Evolutionary conservation across 2,329 filamentous ascomycete species (phyloP).

Genomic region (Boeremia exigua): DNA sequence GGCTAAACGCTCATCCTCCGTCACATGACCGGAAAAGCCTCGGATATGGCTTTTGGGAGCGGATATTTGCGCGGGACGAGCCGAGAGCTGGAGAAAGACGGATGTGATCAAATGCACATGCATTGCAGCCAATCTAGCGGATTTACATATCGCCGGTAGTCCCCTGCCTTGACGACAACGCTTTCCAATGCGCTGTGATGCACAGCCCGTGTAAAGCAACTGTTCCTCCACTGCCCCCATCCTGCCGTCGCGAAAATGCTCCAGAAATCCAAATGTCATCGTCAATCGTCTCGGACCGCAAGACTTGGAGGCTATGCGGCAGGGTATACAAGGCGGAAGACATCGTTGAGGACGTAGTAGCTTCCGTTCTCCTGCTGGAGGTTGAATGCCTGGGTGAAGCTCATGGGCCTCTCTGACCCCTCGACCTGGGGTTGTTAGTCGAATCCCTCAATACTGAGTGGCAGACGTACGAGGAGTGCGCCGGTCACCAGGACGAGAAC

Average conservation of each 20-base stretch:
- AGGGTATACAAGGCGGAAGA: slow-evolving; percentile 87
- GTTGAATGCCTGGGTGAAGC: slow-evolving; percentile 89
- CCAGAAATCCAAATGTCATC: slow-evolving; percentile 18
- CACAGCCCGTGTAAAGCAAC: slow-evolving; percentile 10
- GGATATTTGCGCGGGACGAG: slow-evolving; percentile 10
- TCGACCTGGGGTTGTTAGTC: slow-evolving; percentile 66
- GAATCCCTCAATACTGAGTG: background rate
- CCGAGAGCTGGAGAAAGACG: slow-evolving; percentile 5
- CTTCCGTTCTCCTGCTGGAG: slow-evolving; percentile 74
- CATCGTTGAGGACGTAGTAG: slow-evolving; percentile 87
- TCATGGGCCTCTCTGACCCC: slow-evolving; percentile 84
- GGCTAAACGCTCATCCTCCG: slow-evolving; percentile 20
- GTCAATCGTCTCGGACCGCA: slow-evolving; percentile 10
- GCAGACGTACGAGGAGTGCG: slow-evolving; percentile 72
- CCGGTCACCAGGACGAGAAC: slow-evolving; percentile 91
- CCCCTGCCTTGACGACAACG: background rate
- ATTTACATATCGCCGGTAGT: slow-evolving; percentile 8
- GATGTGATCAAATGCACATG: slow-evolving; percentile 13
- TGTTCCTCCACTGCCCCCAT: slow-evolving; percentile 12
- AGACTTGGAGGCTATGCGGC: slow-evolving; percentile 38
- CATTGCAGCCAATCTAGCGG: slow-evolving; percentile 16
- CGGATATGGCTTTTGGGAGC: slow-evolving; percentile 5
- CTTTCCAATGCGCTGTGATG: slow-evolving; percentile 1
- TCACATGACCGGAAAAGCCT: slow-evolving; percentile 25
- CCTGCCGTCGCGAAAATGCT: slow-evolving; percentile 24